Evolutionary conservation across 1,284 basidiomycete species (phyloP), one percentile per base, ranked within the genome.

Genomic region (Golubevia sp.): DNA sequence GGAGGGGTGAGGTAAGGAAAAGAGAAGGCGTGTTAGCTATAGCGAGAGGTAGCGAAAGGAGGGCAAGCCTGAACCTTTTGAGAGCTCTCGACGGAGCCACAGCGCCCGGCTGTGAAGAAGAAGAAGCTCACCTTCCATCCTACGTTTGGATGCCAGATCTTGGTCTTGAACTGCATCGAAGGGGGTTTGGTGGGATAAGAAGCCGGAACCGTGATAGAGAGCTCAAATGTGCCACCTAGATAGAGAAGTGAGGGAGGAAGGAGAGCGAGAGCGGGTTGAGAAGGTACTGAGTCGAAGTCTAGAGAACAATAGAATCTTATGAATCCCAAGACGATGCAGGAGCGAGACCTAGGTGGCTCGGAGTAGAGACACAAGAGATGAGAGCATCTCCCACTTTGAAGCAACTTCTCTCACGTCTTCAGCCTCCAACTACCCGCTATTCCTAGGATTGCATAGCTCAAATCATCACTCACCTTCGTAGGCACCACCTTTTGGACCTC

Each of bases 101-200:
- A n/a, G n/a, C n/a, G n/a, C n/a, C n/a, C n/a, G n/a, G n/a, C n/a
- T n/a, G n/a, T n/a, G n/a, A n/a, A n/a, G n/a, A n/a, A n/a, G n/a
- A n/a, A n/a, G n/a, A n/a, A n/a, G 18, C 65, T 7, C 44, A 69
- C 67, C 66, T 66, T 74, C 72, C 72, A 81, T 15, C 66, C 27
- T 1, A 82, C 71, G 49, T 82, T 82, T 1, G 80, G 80, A 52
- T 82, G 80, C 53, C 77, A 82, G 50, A 82, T 74, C n/a, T 61
- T 55, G 0, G 78, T 81, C 11, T 49, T 49, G 54, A 82, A 82
- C 24, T 61, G 64, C 57, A 82, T 77, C 7, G 26, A 27, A 2
- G 80, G 80, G n/a, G 80, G 79, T 55, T 77, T 76, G n/a, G 70
- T 75, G 0, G 80, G 80, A 59, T 82, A 82, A 0, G 59, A 55